Percentiles rank a stretch among this genome's conserved stretches.
phyloP scores from a whole-genome alignment of 2,329 filamentous ascomycete species.

The Aspergillus thermomutatus region DNA sequence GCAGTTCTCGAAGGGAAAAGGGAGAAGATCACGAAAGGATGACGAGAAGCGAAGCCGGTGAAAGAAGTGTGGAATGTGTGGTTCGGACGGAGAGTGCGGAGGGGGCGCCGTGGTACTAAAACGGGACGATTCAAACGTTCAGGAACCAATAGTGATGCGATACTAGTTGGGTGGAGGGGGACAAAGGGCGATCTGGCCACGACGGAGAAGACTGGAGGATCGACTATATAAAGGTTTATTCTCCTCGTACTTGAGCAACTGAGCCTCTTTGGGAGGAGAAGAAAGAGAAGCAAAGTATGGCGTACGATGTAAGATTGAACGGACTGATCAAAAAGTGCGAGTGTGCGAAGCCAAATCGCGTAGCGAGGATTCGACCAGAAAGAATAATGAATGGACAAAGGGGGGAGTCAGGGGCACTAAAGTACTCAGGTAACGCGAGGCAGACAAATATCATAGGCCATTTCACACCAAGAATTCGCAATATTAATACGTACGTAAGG shows the following conservation, averaged over 20 bases:
- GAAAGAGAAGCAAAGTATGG: slow-evolving; percentile 9
- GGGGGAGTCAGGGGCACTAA: neutral
- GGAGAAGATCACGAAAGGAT: neutral
- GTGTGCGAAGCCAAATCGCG: neutral
- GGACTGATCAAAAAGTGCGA: neutral
- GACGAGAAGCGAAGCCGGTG: neutral
- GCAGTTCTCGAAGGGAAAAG: neutral
- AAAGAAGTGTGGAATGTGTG: neutral
- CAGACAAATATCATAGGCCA: neutral
- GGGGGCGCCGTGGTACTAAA: neutral
- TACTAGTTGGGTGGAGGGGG: neutral
- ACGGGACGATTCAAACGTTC: neutral
- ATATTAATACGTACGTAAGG: too few species aligned
- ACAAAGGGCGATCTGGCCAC: neutral
- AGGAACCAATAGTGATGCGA: neutral
- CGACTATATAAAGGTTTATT: neutral
- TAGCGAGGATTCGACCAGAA: neutral
- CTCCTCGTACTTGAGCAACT: neutral
- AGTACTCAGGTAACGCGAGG: neutral
- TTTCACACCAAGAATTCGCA: neutral
- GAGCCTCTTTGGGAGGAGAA: slow-evolving; percentile 11
- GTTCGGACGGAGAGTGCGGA: slow-evolving; percentile 2
- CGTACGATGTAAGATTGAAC: neutral
- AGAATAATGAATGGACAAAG: neutral
- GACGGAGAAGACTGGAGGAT: neutral